phyloP scores from a whole-genome alignment of 305 asterid genomes.

The Fraxinus albicans region DNA sequence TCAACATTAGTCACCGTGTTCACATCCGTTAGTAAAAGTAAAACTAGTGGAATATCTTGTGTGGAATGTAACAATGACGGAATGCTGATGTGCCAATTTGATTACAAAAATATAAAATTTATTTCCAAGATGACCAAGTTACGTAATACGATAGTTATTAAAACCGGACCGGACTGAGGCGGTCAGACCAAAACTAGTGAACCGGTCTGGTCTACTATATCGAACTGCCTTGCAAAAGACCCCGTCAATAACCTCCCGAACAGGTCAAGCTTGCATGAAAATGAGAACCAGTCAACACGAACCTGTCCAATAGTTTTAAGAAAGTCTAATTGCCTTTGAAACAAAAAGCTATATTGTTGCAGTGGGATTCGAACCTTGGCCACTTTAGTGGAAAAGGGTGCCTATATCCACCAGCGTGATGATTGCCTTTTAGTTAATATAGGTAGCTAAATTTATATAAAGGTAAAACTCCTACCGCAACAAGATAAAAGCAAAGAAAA shows the following conservation, averaged over 20 bases:
- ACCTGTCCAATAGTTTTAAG: not conserved
- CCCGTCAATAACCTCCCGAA: not conserved
- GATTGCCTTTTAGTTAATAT: not conserved
- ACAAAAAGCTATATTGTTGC: not conserved
- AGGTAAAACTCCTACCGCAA: not conserved
- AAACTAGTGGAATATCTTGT: not conserved
- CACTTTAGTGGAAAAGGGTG: not conserved
- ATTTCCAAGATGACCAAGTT: not conserved
- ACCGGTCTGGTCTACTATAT: not conserved
- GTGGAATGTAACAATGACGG: not conserved
- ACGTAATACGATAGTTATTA: not conserved
- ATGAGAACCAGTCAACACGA: not conserved
- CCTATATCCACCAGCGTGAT: not conserved
- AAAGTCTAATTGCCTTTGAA: not conserved
- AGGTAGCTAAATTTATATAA: not conserved
- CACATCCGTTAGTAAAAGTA: not conserved
- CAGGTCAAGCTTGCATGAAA: not conserved
- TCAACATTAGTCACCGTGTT: not conserved
- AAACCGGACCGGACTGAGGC: not conserved
- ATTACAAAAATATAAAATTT: not conserved
- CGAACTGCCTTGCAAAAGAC: not conserved
- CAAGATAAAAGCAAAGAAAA: not conserved
- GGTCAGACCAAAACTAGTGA: not conserved
- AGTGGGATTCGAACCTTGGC: not conserved
- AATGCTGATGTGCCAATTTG: not conserved